A percentile compares a stretch with the other conserved stretches of the same genome.
phyloP scores from a whole-genome alignment of 116 monocot species.

The Trichopus zeylanicus region DNA sequence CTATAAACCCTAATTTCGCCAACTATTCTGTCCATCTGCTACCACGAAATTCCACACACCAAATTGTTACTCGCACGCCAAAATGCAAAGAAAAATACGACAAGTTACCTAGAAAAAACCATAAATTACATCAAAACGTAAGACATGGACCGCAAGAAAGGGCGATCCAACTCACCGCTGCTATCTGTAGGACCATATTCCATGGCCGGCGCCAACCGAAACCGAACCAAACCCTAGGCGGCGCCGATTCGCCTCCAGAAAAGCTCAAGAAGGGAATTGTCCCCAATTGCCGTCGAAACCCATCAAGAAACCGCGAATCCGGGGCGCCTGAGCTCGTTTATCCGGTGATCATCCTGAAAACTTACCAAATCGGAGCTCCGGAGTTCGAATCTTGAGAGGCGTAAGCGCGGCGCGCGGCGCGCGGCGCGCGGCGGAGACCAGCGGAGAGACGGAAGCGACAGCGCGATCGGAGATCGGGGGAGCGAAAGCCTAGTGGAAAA shows the following conservation, averaged over 20 bases:
- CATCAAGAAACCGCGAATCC: constrained; percentile 2
- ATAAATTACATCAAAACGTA: background rate
- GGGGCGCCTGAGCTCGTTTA: background rate
- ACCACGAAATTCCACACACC: background rate
- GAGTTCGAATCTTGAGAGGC: background rate
- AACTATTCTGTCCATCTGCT: background rate
- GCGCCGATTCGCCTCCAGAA: background rate
- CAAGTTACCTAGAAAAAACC: background rate
- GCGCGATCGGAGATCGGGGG: background rate
- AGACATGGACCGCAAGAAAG: background rate
- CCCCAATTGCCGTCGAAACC: background rate
- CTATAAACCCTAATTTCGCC: background rate
- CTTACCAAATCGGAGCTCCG: background rate
- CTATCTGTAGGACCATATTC: constrained; percentile 38
- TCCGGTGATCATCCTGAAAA: background rate
- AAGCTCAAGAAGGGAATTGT: background rate
- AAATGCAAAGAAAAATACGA: background rate
- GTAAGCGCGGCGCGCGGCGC: background rate
- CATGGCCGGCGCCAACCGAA: constrained; percentile 8
- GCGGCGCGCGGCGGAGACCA: background rate
- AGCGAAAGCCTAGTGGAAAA: background rate
- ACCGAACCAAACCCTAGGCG: background rate
- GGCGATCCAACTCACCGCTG: constrained; percentile 27
- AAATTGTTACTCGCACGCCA: background rate
- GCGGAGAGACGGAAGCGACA: background rate